Base-by-base conservation (phyloP, 129 eudicot genomes). In the Rutidosis leptorrhynchoides region DNA sequence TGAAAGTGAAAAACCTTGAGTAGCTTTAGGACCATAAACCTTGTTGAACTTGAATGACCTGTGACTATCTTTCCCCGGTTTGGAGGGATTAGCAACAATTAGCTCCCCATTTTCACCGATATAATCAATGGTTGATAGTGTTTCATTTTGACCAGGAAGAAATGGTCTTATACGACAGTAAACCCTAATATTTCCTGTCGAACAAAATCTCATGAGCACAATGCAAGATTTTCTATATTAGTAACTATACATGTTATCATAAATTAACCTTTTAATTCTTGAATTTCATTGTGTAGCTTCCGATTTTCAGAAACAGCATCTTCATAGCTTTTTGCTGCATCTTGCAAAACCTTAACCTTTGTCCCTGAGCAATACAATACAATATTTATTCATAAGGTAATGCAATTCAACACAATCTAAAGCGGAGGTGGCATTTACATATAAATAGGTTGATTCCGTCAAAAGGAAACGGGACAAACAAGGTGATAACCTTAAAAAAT, bases 81-180 rank as follows among this genome's bases (percentile, higher is more conserved):
- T 94, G 73, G 90, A 62, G 58, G 97, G 97, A 75, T 89, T 90
- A 29, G 64, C 58, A 73, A 94, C 78, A 69, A 77, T 56, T 37
- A 94, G 62, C 71, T 94, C 95, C 74, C 99, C 99, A 65, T 84
- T 78, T 56, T 89, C 95, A 65, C 95, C 95, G 57, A 89, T 57
- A 65, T 80, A 68, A 59, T 89, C 95, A 67, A 89, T 40, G 16
- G 78, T 74, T 24, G 99, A 65, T 45, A 86, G 83, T 55, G 71
- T 89, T 27, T 69, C 87, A 45, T 68, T 82, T 76, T 94, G 90
- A 76, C 93, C 80, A 3, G 93, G 88, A 51, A 71, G 85, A 75
- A 94, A 86, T 46, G 99, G 99, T 78, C 97, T 84, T 80, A 94
- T 74, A 74, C 99, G 84, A 68, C 99, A 94, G 62, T 94, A 94